Evolutionary conservation across 2,329 filamentous ascomycete species (phyloP), one percentile per base, ranked within the genome.

Genomic region (Trichophyton simii): DNA sequence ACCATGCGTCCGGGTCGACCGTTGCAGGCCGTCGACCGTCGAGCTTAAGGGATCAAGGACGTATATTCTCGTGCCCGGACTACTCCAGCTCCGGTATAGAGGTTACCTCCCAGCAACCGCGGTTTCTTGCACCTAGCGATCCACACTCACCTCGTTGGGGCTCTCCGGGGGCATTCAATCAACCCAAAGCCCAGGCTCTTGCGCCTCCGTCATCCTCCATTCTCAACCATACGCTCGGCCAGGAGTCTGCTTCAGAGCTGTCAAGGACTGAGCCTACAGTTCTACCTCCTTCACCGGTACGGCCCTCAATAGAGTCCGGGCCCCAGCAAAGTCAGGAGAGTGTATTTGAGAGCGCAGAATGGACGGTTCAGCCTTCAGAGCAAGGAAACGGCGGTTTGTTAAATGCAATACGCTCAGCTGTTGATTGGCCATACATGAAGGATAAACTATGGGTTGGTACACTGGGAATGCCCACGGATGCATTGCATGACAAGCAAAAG

Each of bases 361-460:
- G 91, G 88, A 86, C 82, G 38, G 84, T 97, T 41, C 87, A 91
- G 63, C 86, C 87, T 61, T 89, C 91, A 0, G 87, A 95, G 61
- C 90, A 95, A 75, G 92, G 92, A 62, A 97, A 97, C 70, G 91
- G 91, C 22, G 94, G 92, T 20, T 81, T 97, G 57, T 86, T 88
- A 68, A 96, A 96, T 71, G 92, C 92, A 3, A 85, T 94, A 38
- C 85, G 89, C 64, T 89, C 90, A 15, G 87, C 89, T 1, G 80
- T 83, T 15, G 83, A 89, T 55, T 83, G 86, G 60, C 87, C 85
- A 20, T 81, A 82, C 64, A 76, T 90, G 8, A 80, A 82, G 20
- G 88, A 95, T 61, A 87, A 89, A 70, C 87, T 86, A n/a, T 95
- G 89, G 86, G 87, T 97, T 3, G 92, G 92, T 60, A 95, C 91